A percentile compares a stretch with the other conserved stretches of the same genome.
Conservation (phyloP, 768 basidiomycete species). For the Paxillus rubicundulus region DNA sequence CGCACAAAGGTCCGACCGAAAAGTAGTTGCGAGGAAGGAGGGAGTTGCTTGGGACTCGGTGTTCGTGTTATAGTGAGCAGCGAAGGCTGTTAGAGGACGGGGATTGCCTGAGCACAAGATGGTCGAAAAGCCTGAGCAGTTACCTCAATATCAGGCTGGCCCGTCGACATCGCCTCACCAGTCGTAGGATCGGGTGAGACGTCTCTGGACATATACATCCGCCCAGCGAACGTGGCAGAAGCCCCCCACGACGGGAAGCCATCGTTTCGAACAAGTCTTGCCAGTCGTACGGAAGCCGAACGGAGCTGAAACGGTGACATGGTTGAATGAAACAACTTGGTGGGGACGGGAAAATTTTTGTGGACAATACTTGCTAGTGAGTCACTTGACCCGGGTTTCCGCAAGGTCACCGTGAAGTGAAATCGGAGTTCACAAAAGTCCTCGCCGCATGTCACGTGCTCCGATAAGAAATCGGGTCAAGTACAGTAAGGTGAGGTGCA, state of each 20-base stretch:
- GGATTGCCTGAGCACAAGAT: background rate
- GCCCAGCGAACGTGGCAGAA: conserved; percentile 2
- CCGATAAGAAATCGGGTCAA: too few species aligned
- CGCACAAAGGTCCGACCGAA: conserved; percentile 87
- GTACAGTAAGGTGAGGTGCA: too few species aligned
- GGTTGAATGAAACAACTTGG: background rate
- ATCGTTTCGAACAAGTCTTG: conserved; percentile 4
- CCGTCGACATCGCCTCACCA: conserved; percentile 40
- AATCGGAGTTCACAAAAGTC: too few species aligned
- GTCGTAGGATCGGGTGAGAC: conserved; percentile 43
- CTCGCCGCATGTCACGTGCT: too few species aligned
- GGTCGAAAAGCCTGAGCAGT: background rate
- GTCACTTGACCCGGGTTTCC: background rate
- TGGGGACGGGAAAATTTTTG: too few species aligned
- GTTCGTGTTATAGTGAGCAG: conserved; percentile 49
- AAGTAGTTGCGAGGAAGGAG: conserved; percentile 63
- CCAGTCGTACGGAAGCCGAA: conserved; percentile 9
- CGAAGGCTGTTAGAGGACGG: conserved; percentile 41
- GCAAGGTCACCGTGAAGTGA: too few species aligned
- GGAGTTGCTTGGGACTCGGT: conserved; percentile 54
- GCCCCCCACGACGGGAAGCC: conserved; percentile 8
- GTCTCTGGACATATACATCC: conserved; percentile 12
- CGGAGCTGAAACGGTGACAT: conserved; percentile 21
- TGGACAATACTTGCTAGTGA: background rate
- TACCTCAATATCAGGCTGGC: conserved; percentile 55